Conservation (phyloP, 306 rosid genomes). For the Pyrus bretschneideri region DNA sequence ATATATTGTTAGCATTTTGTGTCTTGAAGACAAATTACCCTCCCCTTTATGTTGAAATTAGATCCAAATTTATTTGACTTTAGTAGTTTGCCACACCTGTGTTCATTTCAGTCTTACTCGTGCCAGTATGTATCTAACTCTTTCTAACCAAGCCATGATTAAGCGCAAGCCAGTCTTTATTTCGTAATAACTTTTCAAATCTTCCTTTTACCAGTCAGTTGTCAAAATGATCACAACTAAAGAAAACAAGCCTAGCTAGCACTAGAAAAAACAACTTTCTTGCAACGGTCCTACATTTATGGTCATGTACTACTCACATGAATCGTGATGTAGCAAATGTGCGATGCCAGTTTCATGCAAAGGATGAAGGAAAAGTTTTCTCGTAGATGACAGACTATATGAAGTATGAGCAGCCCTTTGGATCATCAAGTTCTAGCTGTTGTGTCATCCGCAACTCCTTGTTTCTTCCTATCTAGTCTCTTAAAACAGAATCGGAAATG, state of each 20-base stretch:
- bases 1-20: neutral
- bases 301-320: neutral
- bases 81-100: neutral
- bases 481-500: neutral
- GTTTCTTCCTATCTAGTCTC: neutral
- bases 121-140: neutral
- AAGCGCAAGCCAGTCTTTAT: neutral
- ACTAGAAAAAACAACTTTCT: neutral
- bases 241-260: neutral
- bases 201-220: neutral
- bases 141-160: neutral
- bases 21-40: neutral
- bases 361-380: neutral
- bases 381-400: neutral
- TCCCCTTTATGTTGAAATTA: neutral
- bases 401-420: neutral
- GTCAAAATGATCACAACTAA: neutral
- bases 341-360: neutral
- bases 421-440: neutral
- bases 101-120: neutral
- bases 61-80: neutral
- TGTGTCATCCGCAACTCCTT: neutral
- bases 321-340: neutral
- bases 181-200: neutral
- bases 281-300: too few relatives aligned